Conservation (phyloP, 2,329 filamentous ascomycete species). For the Emergomyces pasteurianus region DNA sequence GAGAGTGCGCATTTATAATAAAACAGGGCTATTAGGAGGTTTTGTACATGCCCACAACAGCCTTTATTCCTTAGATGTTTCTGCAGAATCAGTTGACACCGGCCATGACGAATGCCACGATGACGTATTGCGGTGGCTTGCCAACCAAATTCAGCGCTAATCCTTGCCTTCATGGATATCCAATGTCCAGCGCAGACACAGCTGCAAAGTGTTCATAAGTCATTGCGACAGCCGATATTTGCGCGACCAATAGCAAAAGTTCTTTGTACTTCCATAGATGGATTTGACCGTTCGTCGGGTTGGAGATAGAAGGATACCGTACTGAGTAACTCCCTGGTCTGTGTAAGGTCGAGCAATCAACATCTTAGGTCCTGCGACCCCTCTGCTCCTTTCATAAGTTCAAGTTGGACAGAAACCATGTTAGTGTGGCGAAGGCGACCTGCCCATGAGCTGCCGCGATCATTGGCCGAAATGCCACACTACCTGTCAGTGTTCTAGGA, state of each 20-base stretch:
- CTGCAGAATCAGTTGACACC: not conserved
- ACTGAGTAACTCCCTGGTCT: not conserved
- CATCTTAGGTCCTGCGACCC: not conserved
- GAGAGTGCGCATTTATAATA: not conserved
- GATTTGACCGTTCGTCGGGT: not conserved
- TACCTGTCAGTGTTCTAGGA: not conserved
- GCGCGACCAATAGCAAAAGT: not conserved
- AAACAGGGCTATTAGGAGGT: not conserved
- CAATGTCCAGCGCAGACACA: not conserved
- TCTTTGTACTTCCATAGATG: not conserved
- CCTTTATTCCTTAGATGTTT: not conserved
- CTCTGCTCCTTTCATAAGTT: not conserved
- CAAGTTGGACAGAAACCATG: not conserved
- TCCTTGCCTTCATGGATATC: not conserved
- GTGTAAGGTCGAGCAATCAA: not conserved
- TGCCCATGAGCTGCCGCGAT: not conserved
- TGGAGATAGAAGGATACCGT: not conserved
- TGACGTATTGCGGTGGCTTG: conserved; percentile 1
- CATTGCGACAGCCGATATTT: not conserved
- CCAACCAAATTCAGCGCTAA: not conserved
- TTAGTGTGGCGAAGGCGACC: not conserved
- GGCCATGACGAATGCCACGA: not conserved
- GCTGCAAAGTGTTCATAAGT: not conserved
- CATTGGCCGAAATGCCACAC: not conserved
- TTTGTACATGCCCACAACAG: not conserved